These are phyloP conservation scores for Penicillium verrucosum DNA, from an alignment of 2,329 filamentous ascomycete species.

Conservation along the genomic window DNA sequence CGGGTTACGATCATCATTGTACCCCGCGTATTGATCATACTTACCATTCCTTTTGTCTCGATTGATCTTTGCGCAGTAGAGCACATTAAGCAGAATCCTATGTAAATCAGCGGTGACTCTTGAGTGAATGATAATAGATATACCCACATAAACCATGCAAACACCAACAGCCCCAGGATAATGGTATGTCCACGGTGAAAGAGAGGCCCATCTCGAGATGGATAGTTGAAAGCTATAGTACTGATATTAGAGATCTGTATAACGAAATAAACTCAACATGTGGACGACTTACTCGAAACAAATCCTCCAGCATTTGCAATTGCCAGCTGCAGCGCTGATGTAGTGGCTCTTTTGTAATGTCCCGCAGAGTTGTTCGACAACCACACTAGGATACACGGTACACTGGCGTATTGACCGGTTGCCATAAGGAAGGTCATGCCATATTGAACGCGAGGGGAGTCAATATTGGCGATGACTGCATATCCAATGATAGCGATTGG, in stretches of 20 bases:
- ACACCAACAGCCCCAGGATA: constrained; percentile 58
- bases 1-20: constrained; percentile 62
- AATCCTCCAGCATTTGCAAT: constrained; percentile 67
- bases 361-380: constrained; percentile 65
- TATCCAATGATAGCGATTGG: constrained; percentile 65
- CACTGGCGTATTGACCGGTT: constrained; percentile 60
- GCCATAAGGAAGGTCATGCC: constrained; percentile 68
- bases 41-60: constrained; percentile 59
- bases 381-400: constrained; percentile 64
- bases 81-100: constrained; percentile 59
- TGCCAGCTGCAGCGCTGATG: constrained; percentile 61
- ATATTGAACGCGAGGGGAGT: constrained; percentile 54
- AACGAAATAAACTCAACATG: no score
- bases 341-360: constrained; percentile 68
- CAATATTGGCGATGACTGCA: constrained; percentile 58
- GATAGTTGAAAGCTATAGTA: constrained; percentile 55
- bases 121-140: background rate
- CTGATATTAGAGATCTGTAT: background rate
- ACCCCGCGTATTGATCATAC: constrained; percentile 56
- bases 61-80: constrained; percentile 64
- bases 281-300: constrained; percentile 51
- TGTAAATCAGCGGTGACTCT: background rate
- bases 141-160: constrained; percentile 63
- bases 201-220: constrained; percentile 53
- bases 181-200: constrained; percentile 62